Evolutionary conservation across 805 yeast genomes (phyloP).

Genomic region (Candida bentonensis): DNA sequence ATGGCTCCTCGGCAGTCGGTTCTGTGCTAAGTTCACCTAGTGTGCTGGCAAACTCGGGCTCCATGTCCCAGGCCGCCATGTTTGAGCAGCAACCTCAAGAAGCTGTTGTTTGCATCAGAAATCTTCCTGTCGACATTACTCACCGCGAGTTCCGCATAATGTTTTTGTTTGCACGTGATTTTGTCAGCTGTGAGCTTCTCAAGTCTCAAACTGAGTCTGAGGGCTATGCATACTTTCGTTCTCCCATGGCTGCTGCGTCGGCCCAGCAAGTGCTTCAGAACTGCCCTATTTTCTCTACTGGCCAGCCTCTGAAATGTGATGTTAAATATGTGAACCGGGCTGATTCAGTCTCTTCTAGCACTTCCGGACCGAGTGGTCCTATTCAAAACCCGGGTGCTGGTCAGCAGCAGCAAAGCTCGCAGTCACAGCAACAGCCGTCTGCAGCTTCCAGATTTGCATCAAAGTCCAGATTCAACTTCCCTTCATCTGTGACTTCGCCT

Average conservation of each 20-base stretch:
- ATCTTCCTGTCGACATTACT: constrained; percentile 24
- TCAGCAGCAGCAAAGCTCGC: constrained; percentile 4
- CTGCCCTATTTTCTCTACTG: constrained; percentile 16
- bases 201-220: not conserved
- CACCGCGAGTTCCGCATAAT: constrained; percentile 24
- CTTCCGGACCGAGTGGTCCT: too few relatives aligned
- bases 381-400: too few relatives aligned
- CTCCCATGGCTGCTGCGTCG: constrained; percentile 15
- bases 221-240: not conserved
- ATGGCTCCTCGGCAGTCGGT: too few relatives aligned
- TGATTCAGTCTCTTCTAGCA: too few relatives aligned
- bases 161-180: constrained; percentile 27
- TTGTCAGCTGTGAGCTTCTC: constrained; percentile 19
- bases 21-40: not conserved
- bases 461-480: constrained; percentile 3
- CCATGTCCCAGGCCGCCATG: not conserved
- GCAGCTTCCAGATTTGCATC: constrained; percentile 1
- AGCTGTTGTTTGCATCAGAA: constrained; percentile 10
- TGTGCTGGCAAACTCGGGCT: not conserved
- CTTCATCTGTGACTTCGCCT: constrained; percentile 4
- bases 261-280: constrained; percentile 18
- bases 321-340: constrained; percentile 2
- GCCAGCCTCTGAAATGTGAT: constrained; percentile 7
- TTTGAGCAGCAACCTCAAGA: not conserved
- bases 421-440: constrained; percentile 3